Percentiles rank a stretch among this genome's conserved stretches.
phyloP scores from a whole-genome alignment of 73 alveolate genomes.

The Diophrys appendiculata region DNA sequence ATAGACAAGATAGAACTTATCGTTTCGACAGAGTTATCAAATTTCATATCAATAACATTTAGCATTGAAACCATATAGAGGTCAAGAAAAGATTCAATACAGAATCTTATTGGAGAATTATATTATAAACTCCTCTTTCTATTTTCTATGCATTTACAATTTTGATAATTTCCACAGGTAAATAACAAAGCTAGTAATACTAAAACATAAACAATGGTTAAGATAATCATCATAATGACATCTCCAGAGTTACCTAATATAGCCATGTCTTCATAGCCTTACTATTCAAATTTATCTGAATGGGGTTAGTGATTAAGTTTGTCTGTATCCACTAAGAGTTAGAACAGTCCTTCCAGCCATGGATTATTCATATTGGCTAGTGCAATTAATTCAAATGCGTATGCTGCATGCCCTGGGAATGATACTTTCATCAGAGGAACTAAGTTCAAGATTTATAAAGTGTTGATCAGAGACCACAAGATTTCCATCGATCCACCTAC shows the following conservation, averaged over 20 bases:
- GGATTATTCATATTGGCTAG: conserved; percentile 16
- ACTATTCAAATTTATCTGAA: neutral
- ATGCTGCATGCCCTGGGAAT: neutral
- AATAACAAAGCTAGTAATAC: too few species aligned
- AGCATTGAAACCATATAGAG: neutral
- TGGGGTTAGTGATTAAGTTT: neutral
- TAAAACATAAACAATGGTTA: too few species aligned
- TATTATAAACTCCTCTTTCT: neutral
- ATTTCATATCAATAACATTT: neutral
- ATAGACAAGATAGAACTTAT: neutral
- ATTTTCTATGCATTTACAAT: too few species aligned
- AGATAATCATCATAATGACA: neutral
- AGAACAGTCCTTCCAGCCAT: neutral
- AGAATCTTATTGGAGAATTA: neutral
- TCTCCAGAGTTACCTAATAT: neutral
- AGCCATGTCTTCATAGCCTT: neutral
- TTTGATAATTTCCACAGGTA: too few species aligned
- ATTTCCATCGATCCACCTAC: neutral
- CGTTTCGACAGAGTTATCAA: neutral
- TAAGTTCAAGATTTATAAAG: neutral
- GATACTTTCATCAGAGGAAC: neutral
- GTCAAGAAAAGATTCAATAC: neutral
- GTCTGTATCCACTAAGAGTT: neutral
- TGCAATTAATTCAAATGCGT: neutral
- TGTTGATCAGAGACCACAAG: neutral